Base-by-base conservation (phyloP, 2,329 filamentous ascomycete genomes). In the Capronia coronata region DNA sequence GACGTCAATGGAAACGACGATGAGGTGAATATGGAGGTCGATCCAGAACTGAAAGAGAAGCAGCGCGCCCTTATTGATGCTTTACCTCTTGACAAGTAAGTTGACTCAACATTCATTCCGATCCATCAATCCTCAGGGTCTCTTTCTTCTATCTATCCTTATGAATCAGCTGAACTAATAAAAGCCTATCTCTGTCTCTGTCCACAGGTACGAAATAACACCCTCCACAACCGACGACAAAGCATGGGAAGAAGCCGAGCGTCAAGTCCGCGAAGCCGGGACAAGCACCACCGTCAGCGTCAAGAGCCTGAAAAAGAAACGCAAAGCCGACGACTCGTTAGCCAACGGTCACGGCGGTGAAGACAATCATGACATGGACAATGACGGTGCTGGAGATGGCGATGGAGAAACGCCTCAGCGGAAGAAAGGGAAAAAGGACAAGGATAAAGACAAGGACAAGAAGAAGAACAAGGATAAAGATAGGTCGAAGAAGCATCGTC, bases 31-130 rank as follows among this genome's bases (percentile, higher is more conserved):
- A n/a, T n/a, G n/a, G n/a, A n/a, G 66, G 81, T 86, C 21, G 69
- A 88, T 54, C 75, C 74, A 41, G 81, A 80, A 51, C 72, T 94
- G 62, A 80, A 79, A 59, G 82, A 86, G 67, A 87, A 91, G 69
- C 87, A 94, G 68, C 82, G 85, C 61, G 86, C 87, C 59, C 74
- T 97, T 58, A 95, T 97, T 62, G 87, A 96, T 72, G 85, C 89
- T 55, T 72, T 97, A 54, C 90, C 91, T 38, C 75, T 97, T 45
- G 88, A 95, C 62, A 83, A 86, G 80, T 91, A 76, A 78, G 83
- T 70, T n/a, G n/a, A n/a, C n/a, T n/a, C n/a, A n/a, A n/a, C n/a
- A n/a, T n/a, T n/a, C n/a, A n/a, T n/a, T n/a, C n/a, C n/a, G n/a
- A n/a, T n/a, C n/a, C n/a, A n/a, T n/a, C n/a, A n/a, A n/a, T n/a